phyloP scores from a whole-genome alignment of 1,139 yeast genomes.

The Blastobotrys indianensis region DNA sequence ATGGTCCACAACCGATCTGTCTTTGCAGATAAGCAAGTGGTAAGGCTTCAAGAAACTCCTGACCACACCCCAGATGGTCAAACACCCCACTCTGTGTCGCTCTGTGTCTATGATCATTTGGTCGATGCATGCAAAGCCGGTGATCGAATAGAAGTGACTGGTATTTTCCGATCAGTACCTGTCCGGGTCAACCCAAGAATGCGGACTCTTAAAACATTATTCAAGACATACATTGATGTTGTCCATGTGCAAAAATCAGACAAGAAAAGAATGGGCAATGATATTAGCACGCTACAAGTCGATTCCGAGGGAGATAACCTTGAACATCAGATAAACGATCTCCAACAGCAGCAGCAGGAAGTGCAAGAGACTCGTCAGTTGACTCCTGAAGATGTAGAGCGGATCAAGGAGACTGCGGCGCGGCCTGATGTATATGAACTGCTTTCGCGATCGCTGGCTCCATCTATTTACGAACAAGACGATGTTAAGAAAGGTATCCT shows the following conservation, averaged over 20 bases:
- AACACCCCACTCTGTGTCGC: constrained; percentile 92
- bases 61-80: constrained; percentile 99
- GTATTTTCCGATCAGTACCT: constrained; percentile 89
- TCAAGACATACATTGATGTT: constrained; percentile 90
- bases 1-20: constrained; percentile 85
- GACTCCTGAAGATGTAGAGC: constrained; percentile 60
- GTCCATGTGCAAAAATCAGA: constrained; percentile 88
- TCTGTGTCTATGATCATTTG: constrained; percentile 92
- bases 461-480: constrained; percentile 91
- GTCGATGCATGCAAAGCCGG: constrained; percentile 96
- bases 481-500: constrained; percentile 94
- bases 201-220: constrained; percentile 74
- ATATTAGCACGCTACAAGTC: constrained; percentile 55
- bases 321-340: constrained; percentile 25
- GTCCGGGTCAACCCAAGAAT: constrained; percentile 83
- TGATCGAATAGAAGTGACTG: constrained; percentile 92
- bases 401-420: constrained; percentile 54
- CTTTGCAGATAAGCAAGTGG: constrained; percentile 92
- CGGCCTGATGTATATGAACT: constrained; percentile 81
- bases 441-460: constrained; percentile 89
- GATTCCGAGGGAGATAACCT: constrained; percentile 17
- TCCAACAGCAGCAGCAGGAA: constrained; percentile 35
- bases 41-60: constrained; percentile 93
- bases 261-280: constrained; percentile 73
- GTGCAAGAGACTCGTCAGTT: constrained; percentile 71